Evolutionary conservation across 768 basidiomycete species (phyloP), one percentile per base, ranked within the genome.

Genomic region (Amanita inopinata): DNA sequence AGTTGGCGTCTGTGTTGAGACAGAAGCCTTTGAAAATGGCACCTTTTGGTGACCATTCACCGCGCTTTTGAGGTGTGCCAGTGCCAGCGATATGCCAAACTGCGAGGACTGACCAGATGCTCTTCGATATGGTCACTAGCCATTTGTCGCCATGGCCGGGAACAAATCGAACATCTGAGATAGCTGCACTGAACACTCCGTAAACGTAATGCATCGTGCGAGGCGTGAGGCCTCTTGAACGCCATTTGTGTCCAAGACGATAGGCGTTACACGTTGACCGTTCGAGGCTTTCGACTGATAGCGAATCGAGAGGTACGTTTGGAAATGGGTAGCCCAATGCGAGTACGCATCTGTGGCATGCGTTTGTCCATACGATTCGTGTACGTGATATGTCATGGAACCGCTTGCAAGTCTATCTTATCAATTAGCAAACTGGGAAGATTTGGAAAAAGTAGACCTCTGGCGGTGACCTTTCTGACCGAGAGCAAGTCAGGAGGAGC

Each of bases 21-120:
- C 63, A 61, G 39, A 80, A 60, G 2, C 69, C 72, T 28, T 64
- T 68, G 45, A 81, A 73, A 5, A 80, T 53, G 0, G 66, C 71
- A 11, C 71, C 71, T 39, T 69, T 65, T 0, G 67, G 71, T 19
- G 66, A 69, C 80, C 81, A 82, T 38, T 72, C 63, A 10, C 65
- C 68, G 8, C 62, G 46, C 49, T 62, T 68, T 5, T 49, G 46
- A 19, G 57, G 47, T 5, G 35, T 19, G 11, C 38, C 46, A 10
- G 58, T 54, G 41, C 47, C 17, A 74, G 22, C 24, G 23, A 44
- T 50, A 42, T 75, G 66, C 76, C 81, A 80, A 14, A 78, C 51
- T 1, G 66, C 62, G 35, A 83, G 50, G 12, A 65, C 61, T 30
- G 75, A 74, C 81, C 81, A 83, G 38, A 83, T 71, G 4, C 68